phyloP scores from a whole-genome alignment of 2,329 filamentous ascomycete genomes.

The Pseudocercospora macadamiae region DNA sequence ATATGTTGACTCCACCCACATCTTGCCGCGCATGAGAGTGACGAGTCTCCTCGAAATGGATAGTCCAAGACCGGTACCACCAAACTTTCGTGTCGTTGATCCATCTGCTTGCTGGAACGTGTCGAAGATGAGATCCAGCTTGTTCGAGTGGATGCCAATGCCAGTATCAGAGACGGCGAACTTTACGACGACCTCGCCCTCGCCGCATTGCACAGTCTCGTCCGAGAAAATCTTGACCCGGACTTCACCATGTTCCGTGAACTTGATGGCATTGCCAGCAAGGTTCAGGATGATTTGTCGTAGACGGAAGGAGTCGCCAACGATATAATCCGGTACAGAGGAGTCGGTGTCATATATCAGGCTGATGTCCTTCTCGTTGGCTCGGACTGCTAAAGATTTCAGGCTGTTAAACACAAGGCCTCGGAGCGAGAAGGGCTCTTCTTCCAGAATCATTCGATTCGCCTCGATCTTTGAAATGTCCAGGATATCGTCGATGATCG shows the following conservation, averaged over 20 bases:
- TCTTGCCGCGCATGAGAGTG: slow-evolving; percentile 92
- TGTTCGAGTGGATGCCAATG: slow-evolving; percentile 93
- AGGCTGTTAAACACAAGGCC: slow-evolving; percentile 96
- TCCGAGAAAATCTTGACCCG: slow-evolving; percentile 85
- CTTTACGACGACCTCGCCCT: slow-evolving; percentile 87
- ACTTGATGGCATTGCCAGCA: slow-evolving; percentile 98
- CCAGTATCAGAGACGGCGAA: slow-evolving; percentile 96
- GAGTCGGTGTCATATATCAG: slow-evolving; percentile 92
- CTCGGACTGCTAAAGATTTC: slow-evolving; percentile 95
- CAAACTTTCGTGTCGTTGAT: slow-evolving; percentile 93
- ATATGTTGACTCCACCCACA: slow-evolving; percentile 93
- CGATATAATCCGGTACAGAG: slow-evolving; percentile 90
- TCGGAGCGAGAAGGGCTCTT: slow-evolving; percentile 92
- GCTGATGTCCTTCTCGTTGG: slow-evolving; percentile 92
- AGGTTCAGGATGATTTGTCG: slow-evolving; percentile 96
- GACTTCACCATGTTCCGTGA: slow-evolving; percentile 95
- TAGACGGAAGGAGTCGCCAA: slow-evolving; percentile 94
- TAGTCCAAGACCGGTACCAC: slow-evolving; percentile 87
- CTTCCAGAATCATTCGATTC: slow-evolving; percentile 96
- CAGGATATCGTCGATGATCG: slow-evolving; percentile 85
- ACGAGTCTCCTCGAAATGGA: slow-evolving; percentile 95
- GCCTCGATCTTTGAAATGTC: slow-evolving; percentile 83
- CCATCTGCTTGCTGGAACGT: slow-evolving; percentile 98
- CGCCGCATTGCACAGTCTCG: slow-evolving; percentile 64
- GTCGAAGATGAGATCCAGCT: slow-evolving; percentile 96